phyloP scores from a whole-genome alignment of 2,329 filamentous ascomycete species.

The Dryadomyces quercus-mongolicae region DNA sequence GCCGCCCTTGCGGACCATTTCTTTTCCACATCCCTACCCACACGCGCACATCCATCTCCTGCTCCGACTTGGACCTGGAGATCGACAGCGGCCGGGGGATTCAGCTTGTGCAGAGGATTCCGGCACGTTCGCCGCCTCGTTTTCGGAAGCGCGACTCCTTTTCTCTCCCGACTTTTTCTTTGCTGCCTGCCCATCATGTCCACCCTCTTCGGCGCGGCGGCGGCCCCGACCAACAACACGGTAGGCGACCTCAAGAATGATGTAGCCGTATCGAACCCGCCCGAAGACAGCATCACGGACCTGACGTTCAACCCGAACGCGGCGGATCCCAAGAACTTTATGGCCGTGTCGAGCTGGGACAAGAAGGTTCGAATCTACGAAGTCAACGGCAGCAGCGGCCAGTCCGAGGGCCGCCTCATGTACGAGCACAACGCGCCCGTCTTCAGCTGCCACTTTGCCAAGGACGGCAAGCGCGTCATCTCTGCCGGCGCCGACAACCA shows the following conservation, averaged over 20 bases:
- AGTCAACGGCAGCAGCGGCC: constrained; percentile 56
- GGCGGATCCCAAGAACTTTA: constrained; percentile 52
- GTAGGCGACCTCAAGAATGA: constrained; percentile 88
- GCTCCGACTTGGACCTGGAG: no score
- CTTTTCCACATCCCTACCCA: no score
- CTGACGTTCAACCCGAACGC: constrained; percentile 54
- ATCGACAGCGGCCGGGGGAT: no score
- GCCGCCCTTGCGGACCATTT: no score
- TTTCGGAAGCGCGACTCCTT: no score
- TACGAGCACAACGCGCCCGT: constrained; percentile 83
- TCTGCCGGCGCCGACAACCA: constrained; percentile 86
- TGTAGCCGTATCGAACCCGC: constrained; percentile 63
- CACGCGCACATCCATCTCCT: no score
- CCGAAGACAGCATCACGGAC: constrained; percentile 82
- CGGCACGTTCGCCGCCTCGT: no score
- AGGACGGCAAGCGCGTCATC: constrained; percentile 86
- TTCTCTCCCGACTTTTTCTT: neutral
- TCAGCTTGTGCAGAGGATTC: no score
- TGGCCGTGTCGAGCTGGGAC: constrained; percentile 92
- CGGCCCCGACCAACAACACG: constrained; percentile 50
- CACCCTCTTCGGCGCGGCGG: constrained; percentile 42
- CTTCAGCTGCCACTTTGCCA: constrained; percentile 75
- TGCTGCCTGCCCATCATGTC: constrained; percentile 41
- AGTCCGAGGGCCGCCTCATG: constrained; percentile 72
- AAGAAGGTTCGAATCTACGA: constrained; percentile 97